Base-by-base conservation (phyloP, 2,329 filamentous ascomycete genomes). In the Setomelanomma holmii region DNA sequence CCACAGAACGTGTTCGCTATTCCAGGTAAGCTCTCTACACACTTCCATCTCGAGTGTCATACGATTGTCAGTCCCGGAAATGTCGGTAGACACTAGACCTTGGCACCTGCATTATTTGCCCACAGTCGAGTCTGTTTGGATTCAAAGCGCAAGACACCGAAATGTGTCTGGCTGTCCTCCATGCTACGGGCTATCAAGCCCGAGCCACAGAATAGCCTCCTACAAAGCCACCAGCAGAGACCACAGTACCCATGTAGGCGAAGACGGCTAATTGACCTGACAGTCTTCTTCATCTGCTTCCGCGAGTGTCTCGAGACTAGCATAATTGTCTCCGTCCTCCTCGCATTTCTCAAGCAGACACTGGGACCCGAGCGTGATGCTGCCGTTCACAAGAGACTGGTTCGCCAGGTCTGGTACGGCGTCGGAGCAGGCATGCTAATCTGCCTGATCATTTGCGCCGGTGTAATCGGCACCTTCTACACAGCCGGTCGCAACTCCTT, bases 261-360 rank as follows among this genome's bases (percentile, higher is more conserved):
- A n/a, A n/a, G n/a, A 21, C 39, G 10, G n/a, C 21, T 41, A 23
- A 40, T 51, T 56, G n/a, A 51, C 35, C 21, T 17, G 14, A 7
- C 43, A 81, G 85, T 96, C 49, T 96, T 96, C 79, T 93, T 96
- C 79, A 90, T 96, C 73, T 87, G 90, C 76, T 95, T 96, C 73
- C 87, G 92, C 69, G 92, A 96, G 78, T 86, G 86, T 36, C 79
- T 96, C 41, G 91, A 96, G 79, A 89, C 89, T 1, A 87, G 84
- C 67, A 91, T 96, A 68, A 90, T 96, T 64, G 86, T 96, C 57
- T 93, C 91, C 0, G 89, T 96, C n/a, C 80, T 96, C 27, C 83
- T 96, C 35, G 86, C 91, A 19, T 96, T 95, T 72, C 78, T 96
- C 52, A 95, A 93, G 74, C 89, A 95, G 73, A 90, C 88, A 3